These are phyloP conservation scores for Saccharomyces pastorianus DNA, from an alignment of 1,139 yeast species.

Conservation along the genomic window DNA sequence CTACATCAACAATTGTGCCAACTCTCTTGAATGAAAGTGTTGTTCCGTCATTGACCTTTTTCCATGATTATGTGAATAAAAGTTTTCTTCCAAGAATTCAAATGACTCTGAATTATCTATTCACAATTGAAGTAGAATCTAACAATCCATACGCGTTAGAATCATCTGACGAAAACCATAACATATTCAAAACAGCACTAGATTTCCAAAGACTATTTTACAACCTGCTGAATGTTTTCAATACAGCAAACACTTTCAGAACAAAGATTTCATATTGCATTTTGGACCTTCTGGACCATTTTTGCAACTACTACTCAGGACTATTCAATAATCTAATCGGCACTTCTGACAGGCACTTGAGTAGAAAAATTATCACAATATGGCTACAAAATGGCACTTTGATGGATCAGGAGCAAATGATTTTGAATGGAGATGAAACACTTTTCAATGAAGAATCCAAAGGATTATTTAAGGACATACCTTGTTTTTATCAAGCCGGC, in stretches of 20 bases:
- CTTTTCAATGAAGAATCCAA: slow-evolving; percentile 34
- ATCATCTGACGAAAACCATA: slow-evolving; percentile 22
- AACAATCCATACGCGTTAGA: slow-evolving; percentile 30
- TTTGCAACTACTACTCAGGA: slow-evolving; percentile 29
- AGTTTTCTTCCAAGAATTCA: slow-evolving; percentile 60
- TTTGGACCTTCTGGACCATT: slow-evolving; percentile 33
- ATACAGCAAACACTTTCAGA: slow-evolving; percentile 53
- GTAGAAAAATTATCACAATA: slow-evolving; percentile 32
- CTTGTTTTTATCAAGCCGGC: slow-evolving; percentile 15
- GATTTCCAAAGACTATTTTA: slow-evolving; percentile 48
- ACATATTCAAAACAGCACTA: slow-evolving; percentile 42
- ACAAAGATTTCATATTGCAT: slow-evolving; percentile 44
- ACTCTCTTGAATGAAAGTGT: slow-evolving; percentile 23
- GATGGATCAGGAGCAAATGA: slow-evolving; percentile 18
- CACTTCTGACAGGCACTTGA: slow-evolving; percentile 14
- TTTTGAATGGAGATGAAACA: slow-evolving; percentile 16
- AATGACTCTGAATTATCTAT: slow-evolving; percentile 42
- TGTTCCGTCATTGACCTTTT: slow-evolving; percentile 38
- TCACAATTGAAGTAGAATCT: slow-evolving; percentile 34
- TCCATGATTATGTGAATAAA: slow-evolving; percentile 54
- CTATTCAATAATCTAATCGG: slow-evolving; percentile 25
- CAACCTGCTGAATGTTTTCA: slow-evolving; percentile 46
- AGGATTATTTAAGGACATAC: slow-evolving; percentile 31
- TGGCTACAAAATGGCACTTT: slow-evolving; percentile 39
- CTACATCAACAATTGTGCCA: slow-evolving; percentile 40